Evolutionary conservation across 31 red algal genomes (phyloP).

Genomic region (Porphyra umbilicalis): DNA sequence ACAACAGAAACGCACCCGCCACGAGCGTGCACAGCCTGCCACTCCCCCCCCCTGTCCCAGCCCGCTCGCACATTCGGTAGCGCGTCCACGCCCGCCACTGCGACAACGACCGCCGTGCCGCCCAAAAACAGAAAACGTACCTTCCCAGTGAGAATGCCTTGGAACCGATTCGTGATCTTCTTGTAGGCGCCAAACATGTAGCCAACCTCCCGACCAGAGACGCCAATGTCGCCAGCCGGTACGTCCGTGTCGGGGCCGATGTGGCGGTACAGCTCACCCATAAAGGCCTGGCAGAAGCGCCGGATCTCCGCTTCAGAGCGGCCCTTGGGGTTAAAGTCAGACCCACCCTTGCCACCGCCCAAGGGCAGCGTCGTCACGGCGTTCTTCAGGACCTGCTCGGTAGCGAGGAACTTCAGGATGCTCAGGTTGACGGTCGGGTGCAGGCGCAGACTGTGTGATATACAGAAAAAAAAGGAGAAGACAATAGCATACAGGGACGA

Average conservation of each 20-base stretch:
- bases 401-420: slow-evolving; percentile 39
- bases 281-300: slow-evolving; percentile 44
- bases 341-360: slow-evolving; percentile 43
- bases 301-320: slow-evolving; percentile 15
- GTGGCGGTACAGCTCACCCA: slow-evolving; percentile 22
- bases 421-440: slow-evolving; percentile 20
- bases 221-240: slow-evolving; percentile 44
- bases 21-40: too few relatives aligned
- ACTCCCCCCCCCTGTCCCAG: too few relatives aligned
- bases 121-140: too few relatives aligned
- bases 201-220: slow-evolving; percentile 34
- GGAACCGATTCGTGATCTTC: neutral
- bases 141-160: slow-evolving; percentile 37
- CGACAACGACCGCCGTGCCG: too few relatives aligned
- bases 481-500: neutral
- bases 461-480: neutral
- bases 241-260: slow-evolving; percentile 27
- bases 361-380: slow-evolving; percentile 25
- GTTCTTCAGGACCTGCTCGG: slow-evolving; percentile 55
- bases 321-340: slow-evolving; percentile 39
- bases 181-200: slow-evolving; percentile 42
- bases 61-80: too few relatives aligned
- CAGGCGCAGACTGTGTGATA: slow-evolving; percentile 6
- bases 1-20: too few relatives aligned
- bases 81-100: too few relatives aligned